These are phyloP conservation scores for Arachnopeziza araneosa DNA, from an alignment of 2,329 filamentous ascomycete genomes.

Conservation along the genomic window DNA sequence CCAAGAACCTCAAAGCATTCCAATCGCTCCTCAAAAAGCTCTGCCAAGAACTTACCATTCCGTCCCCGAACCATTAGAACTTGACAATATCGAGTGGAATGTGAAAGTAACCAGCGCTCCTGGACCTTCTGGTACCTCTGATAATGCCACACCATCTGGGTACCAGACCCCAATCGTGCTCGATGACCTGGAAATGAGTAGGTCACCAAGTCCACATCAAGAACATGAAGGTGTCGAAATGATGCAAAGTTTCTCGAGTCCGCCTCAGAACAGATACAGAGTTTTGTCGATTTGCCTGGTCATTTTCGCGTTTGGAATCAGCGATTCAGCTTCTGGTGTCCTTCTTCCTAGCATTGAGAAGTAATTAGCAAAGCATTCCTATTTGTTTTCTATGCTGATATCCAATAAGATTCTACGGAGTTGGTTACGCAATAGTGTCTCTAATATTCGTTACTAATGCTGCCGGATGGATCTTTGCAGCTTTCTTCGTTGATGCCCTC, in stretches of 20 bases:
- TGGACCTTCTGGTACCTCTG: slow-evolving; percentile 18
- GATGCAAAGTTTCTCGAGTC: slow-evolving; percentile 52
- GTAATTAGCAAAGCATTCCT: slow-evolving; percentile 29
- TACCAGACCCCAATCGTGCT: slow-evolving; percentile 19
- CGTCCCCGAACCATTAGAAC: slow-evolving; percentile 24
- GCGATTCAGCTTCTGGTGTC: slow-evolving; percentile 70
- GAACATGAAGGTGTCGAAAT: slow-evolving; percentile 38
- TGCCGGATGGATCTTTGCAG: slow-evolving; percentile 68
- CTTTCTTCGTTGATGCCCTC: slow-evolving; percentile 60
- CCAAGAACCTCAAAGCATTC: slow-evolving; percentile 9
- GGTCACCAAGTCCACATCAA: slow-evolving; percentile 42
- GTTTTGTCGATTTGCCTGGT: slow-evolving; percentile 59
- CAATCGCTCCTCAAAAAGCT: slow-evolving; percentile 25
- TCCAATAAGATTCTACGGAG: slow-evolving; percentile 53
- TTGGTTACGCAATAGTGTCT: slow-evolving; percentile 74
- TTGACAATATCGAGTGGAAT: slow-evolving; percentile 24
- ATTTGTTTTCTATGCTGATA: slow-evolving; percentile 4
- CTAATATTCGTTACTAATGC: slow-evolving; percentile 78
- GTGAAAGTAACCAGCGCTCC: background rate
- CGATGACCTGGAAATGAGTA: slow-evolving; percentile 43
- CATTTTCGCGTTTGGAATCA: slow-evolving; percentile 65
- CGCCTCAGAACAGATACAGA: slow-evolving; percentile 65
- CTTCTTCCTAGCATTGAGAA: slow-evolving; percentile 76
- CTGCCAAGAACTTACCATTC: slow-evolving; percentile 27
- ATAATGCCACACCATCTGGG: slow-evolving; percentile 19